Conservation (phyloP, 257 asterid species). For the Solanum pinnatisectum region DNA sequence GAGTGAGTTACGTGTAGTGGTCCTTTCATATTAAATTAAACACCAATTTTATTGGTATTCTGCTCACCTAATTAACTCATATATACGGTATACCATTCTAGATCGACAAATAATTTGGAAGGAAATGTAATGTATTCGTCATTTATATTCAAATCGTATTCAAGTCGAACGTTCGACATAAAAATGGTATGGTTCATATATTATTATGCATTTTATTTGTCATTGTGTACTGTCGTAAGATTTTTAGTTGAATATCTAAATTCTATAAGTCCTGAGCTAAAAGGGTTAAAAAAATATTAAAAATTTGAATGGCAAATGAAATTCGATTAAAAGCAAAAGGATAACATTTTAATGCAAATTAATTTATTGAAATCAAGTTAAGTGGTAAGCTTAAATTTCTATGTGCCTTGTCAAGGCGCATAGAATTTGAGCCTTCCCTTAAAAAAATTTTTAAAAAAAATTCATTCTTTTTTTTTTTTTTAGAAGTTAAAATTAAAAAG, state of each 20-base stretch:
- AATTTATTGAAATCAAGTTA: no score
- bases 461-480: no score
- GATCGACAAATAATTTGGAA: background rate
- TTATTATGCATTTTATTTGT: no score
- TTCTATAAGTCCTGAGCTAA: rapidly evolving
- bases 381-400: no score
- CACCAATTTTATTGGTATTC: background rate
- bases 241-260: no score
- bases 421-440: no score
- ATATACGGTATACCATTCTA: background rate
- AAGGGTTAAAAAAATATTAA: rapidly evolving
- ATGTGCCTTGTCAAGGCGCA: no score
- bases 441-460: no score
- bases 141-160: background rate
- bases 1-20: background rate
- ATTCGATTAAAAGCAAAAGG: no score
- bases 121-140: background rate
- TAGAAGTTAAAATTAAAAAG: no score
- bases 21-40: background rate
- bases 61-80: background rate
- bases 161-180: background rate
- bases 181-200: background rate
- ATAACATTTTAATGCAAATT: no score
- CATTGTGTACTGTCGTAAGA: rapidly evolving
- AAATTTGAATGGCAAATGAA: no score